Evolutionary conservation across 129 eudicot species (phyloP).

Genomic region (sunflower (Helianthus annuus)): HanXRQr2.0-SUNRISE NC_035434.2:173157577-173158076

Average conservation of each 20-base stretch:
- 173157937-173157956: conserved; percentile 53
- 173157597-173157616: conserved; percentile 13
- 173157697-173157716: conserved; percentile 44
- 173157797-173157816: conserved; percentile 32
- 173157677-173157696: conserved; percentile 54
- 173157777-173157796: conserved; percentile 40
- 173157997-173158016: not conserved
- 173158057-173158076: conserved; percentile 13
- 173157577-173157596: conserved; percentile 69
- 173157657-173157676: conserved; percentile 21
- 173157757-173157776: conserved; percentile 43
- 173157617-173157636: conserved; percentile 46
- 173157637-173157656: conserved; percentile 31
- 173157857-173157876: conserved; percentile 40
- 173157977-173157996: conserved; percentile 65
- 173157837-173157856: conserved; percentile 73
- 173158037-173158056: conserved; percentile 14
- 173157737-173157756: conserved; percentile 41
- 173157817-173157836: conserved; percentile 49
- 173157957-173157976: conserved; percentile 31
- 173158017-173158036: not conserved
- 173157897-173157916: conserved; percentile 68
- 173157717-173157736: conserved; percentile 15
- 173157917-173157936: conserved; percentile 57
- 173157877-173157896: conserved; percentile 35